A percentile compares a stretch with the other conserved stretches of the same genome.
phyloP scores from a whole-genome alignment of 768 basidiomycete genomes.

The Ramaria sp. region DNA sequence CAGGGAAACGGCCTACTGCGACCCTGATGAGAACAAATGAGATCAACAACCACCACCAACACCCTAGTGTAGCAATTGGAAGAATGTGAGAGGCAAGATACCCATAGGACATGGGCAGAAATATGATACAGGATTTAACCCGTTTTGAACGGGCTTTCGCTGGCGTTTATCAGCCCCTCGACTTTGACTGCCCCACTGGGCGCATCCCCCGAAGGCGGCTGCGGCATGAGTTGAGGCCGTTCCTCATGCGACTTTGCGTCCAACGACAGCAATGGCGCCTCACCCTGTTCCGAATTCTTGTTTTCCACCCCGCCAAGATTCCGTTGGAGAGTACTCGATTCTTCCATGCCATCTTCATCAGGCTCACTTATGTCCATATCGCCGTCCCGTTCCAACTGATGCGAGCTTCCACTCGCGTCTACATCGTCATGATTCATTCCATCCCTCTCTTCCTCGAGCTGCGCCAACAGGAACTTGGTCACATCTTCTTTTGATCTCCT shows the following conservation, averaged over 20 bases:
- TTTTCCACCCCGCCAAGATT: constrained; percentile 18
- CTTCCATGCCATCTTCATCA: constrained; percentile 25
- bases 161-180: constrained; percentile 57
- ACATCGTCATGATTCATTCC: constrained; percentile 20
- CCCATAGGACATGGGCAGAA: background rate
- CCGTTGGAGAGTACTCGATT: constrained; percentile 8
- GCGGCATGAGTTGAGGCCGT: constrained; percentile 37
- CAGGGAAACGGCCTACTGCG: background rate
- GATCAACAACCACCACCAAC: background rate
- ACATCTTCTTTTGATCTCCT: constrained; percentile 37
- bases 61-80: background rate
- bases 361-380: constrained; percentile 10
- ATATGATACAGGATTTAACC: background rate
- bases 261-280: constrained; percentile 37
- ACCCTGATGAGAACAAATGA: background rate
- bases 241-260: constrained; percentile 37
- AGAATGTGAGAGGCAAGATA: background rate
- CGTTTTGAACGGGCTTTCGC: constrained; percentile 44
- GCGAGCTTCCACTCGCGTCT: background rate
- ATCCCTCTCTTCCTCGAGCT: constrained; percentile 45
- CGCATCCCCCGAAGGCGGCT: constrained; percentile 40
- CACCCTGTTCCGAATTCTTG: constrained; percentile 25
- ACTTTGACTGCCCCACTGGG: constrained; percentile 41
- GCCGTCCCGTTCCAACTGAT: constrained; percentile 12
- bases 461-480: constrained; percentile 45